Base-by-base conservation (phyloP, 768 basidiomycete species). In the Steccherinum ochraceum region DNA sequence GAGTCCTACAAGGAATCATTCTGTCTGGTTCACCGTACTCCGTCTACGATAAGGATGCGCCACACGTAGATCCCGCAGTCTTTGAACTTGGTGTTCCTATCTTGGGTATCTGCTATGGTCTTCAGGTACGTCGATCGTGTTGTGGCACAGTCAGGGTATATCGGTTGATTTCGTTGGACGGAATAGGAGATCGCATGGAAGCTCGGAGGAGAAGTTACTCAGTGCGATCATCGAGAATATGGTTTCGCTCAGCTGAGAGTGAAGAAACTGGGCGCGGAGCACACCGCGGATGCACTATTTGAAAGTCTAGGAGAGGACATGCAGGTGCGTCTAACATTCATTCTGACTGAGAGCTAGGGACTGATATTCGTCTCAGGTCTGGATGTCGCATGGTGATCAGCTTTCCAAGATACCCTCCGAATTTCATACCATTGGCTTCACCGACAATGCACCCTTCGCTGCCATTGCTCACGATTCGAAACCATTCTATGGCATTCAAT, bases 311-410 rank as follows among this genome's bases (percentile, higher is more conserved):
- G 89, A n/a, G 81, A 86, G 19, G 86, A 91, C 59, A 83, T 96
- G 76, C 87, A 91, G 77, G 94, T 91, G 58, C 40, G 72, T 57
- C 24, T 53, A 13, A 18, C 7, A n/a, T 43, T 23, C n/a, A n/a
- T n/a, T n/a, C n/a, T n/a, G n/a, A n/a, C n/a, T n/a, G n/a, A n/a
- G n/a, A n/a, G n/a, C 21, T 43, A 10, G 18, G 21, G 41, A 43
- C 10, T 18, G 5, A 7, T 18, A 43, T 18, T 39, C 41, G 18
- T 19, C 18, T 23, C 18, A 98, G 95, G 95, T 98, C 46, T 98
- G 96, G 96, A 98, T 98, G 96, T 97, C 95, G 16, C 96, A 99
- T 64, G 93, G 94, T 11, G 96, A 98, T 69, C 92, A 95, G 57
- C 78, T 98, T 26, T 86, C 83, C 23, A 79, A 76, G 45, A 78